Evolutionary conservation across 2,329 filamentous ascomycete genomes (phyloP).

Genomic region (Beauveria pseudobassiana): DNA sequence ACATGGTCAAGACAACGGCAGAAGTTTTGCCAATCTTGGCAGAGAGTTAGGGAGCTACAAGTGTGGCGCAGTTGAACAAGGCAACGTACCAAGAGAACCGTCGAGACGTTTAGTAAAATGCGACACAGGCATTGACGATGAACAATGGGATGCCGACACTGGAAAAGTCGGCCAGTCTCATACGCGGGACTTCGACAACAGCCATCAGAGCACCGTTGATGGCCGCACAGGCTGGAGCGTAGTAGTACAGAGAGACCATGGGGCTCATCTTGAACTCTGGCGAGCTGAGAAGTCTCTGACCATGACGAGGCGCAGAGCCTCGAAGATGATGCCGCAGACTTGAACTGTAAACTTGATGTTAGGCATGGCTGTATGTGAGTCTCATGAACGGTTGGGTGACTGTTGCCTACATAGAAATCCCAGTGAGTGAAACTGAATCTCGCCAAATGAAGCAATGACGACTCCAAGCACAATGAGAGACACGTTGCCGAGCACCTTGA

Average conservation of each 20-base stretch:
- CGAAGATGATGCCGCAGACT: slow-evolving; percentile 69
- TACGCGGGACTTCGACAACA: slow-evolving; percentile 63
- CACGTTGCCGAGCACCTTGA: slow-evolving; percentile 86
- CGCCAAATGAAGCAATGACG: slow-evolving; percentile 86
- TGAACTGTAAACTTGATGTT: slow-evolving; percentile 36
- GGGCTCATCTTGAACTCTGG: slow-evolving; percentile 90
- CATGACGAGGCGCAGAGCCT: slow-evolving; percentile 77
- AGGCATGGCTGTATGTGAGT: background rate
- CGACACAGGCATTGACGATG: slow-evolving; percentile 67
- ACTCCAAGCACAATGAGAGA: slow-evolving; percentile 93
- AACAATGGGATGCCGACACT: slow-evolving; percentile 66
- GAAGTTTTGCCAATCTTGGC: slow-evolving; percentile 78
- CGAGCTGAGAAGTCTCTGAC: slow-evolving; percentile 76
- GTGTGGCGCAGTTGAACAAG: background rate
- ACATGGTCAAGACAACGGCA: slow-evolving; percentile 73
- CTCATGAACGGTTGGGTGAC: background rate
- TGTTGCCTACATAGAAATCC: slow-evolving; percentile 56
- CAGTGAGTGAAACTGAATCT: slow-evolving; percentile 83
- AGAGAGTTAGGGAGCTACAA: slow-evolving; percentile 19
- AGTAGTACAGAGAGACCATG: slow-evolving; percentile 83
- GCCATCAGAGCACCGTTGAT: slow-evolving; percentile 74
- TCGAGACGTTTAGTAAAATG: slow-evolving; percentile 79
- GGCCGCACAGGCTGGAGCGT: slow-evolving; percentile 72
- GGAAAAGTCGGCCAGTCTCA: slow-evolving; percentile 63
- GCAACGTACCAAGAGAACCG: slow-evolving; percentile 70